Base-by-base conservation (phyloP, 306 rosid species). In the Quercus berberidifolia region DNA sequence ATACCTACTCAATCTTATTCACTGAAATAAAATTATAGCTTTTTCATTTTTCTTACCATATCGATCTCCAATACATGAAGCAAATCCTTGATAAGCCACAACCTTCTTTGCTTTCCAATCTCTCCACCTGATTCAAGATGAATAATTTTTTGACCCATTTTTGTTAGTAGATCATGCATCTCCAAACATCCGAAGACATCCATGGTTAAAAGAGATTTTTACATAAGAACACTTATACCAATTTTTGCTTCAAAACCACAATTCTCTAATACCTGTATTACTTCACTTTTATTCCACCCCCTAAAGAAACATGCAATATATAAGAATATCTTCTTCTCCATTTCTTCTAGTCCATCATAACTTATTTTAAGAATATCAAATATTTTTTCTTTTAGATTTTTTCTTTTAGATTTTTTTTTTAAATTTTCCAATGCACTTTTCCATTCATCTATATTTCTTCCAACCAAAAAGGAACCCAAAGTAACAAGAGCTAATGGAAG, bases 281-380 rank as follows among this genome's bases (percentile, higher is more conserved):
- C 21, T 7, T 1, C 0, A 17, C 1, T 0, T 56, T 56, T 56
- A 0, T 0, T 4, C 6, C 1, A 0, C 20, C 60, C 60, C 5
- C 18, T 18, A 3, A 56, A 56, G 10, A 56, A 3, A 12, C 17
- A 56, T 15, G 62, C 62, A 56, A 56, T 56, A 18, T 56, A 1
- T 56, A 56, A 56, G 10, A 10, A 41, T 41, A 41, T 41, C 2
- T 65, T 1, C 31, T 5, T 17, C n/a, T 0, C 0, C 4, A 26
- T 19, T 1, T 15, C 2, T 2, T 28, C 46, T 1, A 65, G 46
- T 26, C 18, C 6, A 65, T 65, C 46, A 2, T 65, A 65, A 65
- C 71, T 65, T 8, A 65, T 14, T 65, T 65, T 5, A 1, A 65
- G 14, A 13, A 65, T 10, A 4, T 17, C 1, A 10, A 3, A 1